Conservation (phyloP, 176 grass and related monocot genomes). For the Miscanthus lutarioriparius region DNA sequence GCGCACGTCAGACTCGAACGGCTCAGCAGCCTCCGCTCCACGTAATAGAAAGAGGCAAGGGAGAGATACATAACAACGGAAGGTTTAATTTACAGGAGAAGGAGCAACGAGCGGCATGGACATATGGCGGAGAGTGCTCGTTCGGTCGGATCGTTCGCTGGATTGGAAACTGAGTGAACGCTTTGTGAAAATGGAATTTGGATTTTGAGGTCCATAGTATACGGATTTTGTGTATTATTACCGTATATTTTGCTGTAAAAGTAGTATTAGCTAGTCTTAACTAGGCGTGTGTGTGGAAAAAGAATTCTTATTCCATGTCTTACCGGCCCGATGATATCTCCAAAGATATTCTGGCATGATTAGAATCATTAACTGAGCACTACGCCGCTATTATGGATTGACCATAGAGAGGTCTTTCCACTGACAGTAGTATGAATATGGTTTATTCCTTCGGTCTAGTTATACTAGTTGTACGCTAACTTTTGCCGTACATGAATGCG, state of each 20-base stretch:
- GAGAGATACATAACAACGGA: too few relatives aligned
- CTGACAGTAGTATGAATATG: neutral
- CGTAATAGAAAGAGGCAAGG: too few relatives aligned
- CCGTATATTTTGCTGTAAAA: neutral
- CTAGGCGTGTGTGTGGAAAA: neutral
- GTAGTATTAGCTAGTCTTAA: neutral
- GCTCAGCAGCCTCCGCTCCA: too few relatives aligned
- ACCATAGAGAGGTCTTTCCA: conserved; percentile 7
- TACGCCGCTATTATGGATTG: conserved; percentile 27
- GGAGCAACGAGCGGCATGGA: too few relatives aligned
- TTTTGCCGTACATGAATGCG: neutral
- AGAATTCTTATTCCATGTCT: neutral
- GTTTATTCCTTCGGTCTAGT: conserved; percentile 1
- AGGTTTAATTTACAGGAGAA: too few relatives aligned
- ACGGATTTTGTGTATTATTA: neutral
- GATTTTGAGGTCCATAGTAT: neutral
- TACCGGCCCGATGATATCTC: conserved; percentile 15
- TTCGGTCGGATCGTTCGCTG: too few relatives aligned
- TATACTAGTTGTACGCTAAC: neutral
- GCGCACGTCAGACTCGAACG: too few relatives aligned
- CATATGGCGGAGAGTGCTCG: too few relatives aligned
- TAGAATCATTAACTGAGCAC: conserved; percentile 30
- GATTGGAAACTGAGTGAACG: too few relatives aligned
- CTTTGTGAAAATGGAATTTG: too few relatives aligned
- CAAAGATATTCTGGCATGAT: conserved; percentile 31